Conservation (phyloP, 208 protist genomes). For the Leishmania tropica region DNA sequence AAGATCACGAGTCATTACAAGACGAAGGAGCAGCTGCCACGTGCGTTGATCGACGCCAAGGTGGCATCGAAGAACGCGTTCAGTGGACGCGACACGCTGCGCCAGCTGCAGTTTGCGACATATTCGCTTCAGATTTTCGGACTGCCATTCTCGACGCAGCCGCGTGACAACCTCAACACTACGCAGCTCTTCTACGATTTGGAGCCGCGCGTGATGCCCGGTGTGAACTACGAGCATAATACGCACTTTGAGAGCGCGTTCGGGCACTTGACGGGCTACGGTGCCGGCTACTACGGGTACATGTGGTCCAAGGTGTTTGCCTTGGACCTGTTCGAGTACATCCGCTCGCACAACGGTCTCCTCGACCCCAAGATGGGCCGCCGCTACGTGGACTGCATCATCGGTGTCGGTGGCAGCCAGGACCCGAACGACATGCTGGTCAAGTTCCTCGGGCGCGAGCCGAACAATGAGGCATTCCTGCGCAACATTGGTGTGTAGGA, state of each 20-base stretch:
- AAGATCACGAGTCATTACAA: constrained; percentile 85
- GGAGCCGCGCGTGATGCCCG: constrained; percentile 56
- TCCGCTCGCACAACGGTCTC: constrained; percentile 64
- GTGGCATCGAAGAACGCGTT: constrained; percentile 82
- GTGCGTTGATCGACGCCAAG: constrained; percentile 72
- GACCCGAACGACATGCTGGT: constrained; percentile 76
- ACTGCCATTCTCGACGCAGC: constrained; percentile 62
- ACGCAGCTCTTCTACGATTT: constrained; percentile 61
- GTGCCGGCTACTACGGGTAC: constrained; percentile 86
- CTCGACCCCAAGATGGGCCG: constrained; percentile 66
- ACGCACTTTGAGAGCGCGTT: constrained; percentile 86
- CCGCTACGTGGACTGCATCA: constrained; percentile 74
- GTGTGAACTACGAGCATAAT: constrained; percentile 55
- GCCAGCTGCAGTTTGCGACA: constrained; percentile 79
- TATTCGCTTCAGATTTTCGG: constrained; percentile 82
- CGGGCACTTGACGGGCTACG: constrained; percentile 81
- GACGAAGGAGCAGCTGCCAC: constrained; percentile 71
- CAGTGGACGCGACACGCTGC: constrained; percentile 63
- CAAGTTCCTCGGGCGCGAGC: constrained; percentile 86
- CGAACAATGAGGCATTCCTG: constrained; percentile 81
- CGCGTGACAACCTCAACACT: constrained; percentile 51
- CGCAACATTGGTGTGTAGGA: constrained; percentile 66
- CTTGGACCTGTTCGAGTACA: constrained; percentile 84
- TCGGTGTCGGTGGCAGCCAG: constrained; percentile 74
- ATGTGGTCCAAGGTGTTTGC: constrained; percentile 90